phyloP scores from a whole-genome alignment of 345 rosid species.

The Gossypium bickii region DNA sequence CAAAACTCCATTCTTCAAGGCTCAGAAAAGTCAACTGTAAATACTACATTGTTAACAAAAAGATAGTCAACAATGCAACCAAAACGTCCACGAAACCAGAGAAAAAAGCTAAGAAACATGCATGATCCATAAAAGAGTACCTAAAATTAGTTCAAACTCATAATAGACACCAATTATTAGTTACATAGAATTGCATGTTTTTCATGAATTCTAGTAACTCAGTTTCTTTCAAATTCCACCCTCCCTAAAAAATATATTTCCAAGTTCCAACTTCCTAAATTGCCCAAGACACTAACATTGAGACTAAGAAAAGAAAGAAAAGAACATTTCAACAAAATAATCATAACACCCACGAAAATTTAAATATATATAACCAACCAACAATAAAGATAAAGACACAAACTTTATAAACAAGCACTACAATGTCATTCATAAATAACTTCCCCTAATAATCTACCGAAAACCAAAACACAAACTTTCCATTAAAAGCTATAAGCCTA shows the following conservation, averaged over 20 bases:
- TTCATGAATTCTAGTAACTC: background rate
- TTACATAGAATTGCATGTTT: background rate
- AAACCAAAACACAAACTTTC: background rate
- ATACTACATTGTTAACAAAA: background rate
- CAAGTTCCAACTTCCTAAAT: background rate
- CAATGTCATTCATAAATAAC: background rate
- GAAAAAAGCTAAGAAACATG: background rate
- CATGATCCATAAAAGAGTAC: background rate
- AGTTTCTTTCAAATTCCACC: background rate
- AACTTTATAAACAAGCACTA: background rate
- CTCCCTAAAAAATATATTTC: background rate
- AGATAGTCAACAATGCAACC: background rate
- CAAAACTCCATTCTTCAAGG: background rate
- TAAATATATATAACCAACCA: background rate
- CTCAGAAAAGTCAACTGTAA: background rate
- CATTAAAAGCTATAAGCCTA: background rate
- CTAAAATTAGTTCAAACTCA: background rate
- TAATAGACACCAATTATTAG: constrained; percentile 3
- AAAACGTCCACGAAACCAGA: background rate
- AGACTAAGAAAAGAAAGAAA: background rate
- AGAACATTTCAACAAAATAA: background rate
- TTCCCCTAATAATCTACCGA: background rate
- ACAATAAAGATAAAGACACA: background rate
- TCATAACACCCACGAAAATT: background rate
- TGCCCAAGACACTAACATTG: background rate